Conservation (phyloP, 140 eudicot species). For the Stevia rebaudiana region DNA sequence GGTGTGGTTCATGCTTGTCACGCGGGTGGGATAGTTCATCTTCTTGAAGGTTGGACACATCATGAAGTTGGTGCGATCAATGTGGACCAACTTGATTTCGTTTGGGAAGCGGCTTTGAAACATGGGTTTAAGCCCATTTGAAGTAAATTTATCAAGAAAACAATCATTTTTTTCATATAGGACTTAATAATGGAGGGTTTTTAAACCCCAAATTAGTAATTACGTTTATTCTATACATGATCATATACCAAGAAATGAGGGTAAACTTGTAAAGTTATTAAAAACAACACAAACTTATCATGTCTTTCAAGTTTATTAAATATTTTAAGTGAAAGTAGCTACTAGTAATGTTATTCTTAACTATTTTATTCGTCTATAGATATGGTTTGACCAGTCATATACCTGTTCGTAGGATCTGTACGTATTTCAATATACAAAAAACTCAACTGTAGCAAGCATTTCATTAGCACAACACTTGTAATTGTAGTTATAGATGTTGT, state of each 20-base stretch:
- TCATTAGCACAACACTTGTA: too few species aligned
- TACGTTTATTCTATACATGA: neutral
- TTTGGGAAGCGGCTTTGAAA: conserved; percentile 76
- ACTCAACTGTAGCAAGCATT: too few species aligned
- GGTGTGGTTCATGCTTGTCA: conserved; percentile 96
- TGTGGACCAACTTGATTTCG: conserved; percentile 70
- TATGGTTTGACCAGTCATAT: too few species aligned
- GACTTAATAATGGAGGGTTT: neutral
- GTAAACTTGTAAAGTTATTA: neutral
- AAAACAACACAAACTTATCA: neutral
- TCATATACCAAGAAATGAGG: neutral
- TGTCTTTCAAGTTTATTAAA: too few species aligned
- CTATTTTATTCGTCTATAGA: too few species aligned
- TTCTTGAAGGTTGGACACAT: conserved; percentile 90
- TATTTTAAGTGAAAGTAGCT: too few species aligned
- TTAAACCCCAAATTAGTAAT: neutral
- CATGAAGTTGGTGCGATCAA: conserved; percentile 86
- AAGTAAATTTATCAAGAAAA: neutral
- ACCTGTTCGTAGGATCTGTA: too few species aligned
- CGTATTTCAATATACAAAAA: too few species aligned
- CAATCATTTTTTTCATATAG: neutral
- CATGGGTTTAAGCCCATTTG: conserved; percentile 60
- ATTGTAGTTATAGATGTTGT: too few species aligned
- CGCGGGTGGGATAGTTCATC: conserved; percentile 92
- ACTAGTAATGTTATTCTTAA: too few species aligned